Conservation (phyloP, 345 rosid genomes). For the Lepidium africanum region DNA sequence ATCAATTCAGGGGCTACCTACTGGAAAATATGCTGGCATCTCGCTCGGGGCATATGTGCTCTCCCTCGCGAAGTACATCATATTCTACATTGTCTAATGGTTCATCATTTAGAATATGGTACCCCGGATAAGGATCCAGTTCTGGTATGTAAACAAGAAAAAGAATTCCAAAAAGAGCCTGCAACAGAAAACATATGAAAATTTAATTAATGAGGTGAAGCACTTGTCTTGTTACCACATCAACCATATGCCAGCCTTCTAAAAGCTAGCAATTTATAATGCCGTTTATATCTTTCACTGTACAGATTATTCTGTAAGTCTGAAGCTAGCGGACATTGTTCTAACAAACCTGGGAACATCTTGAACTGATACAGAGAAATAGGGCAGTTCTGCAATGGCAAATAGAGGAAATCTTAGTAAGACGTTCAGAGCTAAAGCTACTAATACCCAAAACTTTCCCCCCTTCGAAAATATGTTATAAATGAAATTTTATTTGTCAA, state of each 20-base stretch:
- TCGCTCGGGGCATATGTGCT: slow-evolving; percentile 76
- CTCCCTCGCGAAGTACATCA: slow-evolving; percentile 70
- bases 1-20: slow-evolving; percentile 39
- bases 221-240: background rate
- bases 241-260: background rate
- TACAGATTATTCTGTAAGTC: background rate
- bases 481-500: background rate
- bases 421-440: background rate
- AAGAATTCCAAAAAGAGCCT: slow-evolving; percentile 76
- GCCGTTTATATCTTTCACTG: background rate
- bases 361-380: slow-evolving; percentile 50
- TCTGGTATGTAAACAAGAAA: slow-evolving; percentile 62
- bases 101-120: slow-evolving; percentile 41
- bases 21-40: slow-evolving; percentile 62
- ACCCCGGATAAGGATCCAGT: slow-evolving; percentile 66
- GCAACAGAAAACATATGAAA: slow-evolving; percentile 8
- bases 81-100: slow-evolving; percentile 49
- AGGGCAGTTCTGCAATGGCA: slow-evolving; percentile 45
- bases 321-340: background rate
- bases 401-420: slow-evolving; percentile 5
- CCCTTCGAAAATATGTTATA: background rate
- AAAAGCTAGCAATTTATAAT: background rate
- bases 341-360: slow-evolving; percentile 65
- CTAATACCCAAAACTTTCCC: background rate
- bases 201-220: background rate